Evolutionary conservation across 768 basidiomycete genomes (phyloP).

Genomic region (Fibroporia radiculosa): DNA sequence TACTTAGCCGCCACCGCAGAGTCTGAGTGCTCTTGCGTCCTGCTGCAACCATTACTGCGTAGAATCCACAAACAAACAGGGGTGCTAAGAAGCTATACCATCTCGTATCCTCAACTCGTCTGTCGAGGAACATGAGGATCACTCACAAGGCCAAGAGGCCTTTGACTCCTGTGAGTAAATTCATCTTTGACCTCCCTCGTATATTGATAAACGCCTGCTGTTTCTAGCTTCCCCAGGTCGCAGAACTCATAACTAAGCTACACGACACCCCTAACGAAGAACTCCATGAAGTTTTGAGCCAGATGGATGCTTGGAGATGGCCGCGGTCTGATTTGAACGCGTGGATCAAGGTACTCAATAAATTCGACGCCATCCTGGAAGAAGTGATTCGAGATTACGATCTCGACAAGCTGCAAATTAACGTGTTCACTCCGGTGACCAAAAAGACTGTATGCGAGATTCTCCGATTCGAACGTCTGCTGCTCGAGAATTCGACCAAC

Average conservation of each 20-base stretch:
- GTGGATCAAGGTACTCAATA: slow-evolving; percentile 95
- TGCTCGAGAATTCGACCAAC: slow-evolving; percentile 97
- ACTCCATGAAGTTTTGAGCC: slow-evolving; percentile 55
- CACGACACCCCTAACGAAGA: slow-evolving; percentile 61
- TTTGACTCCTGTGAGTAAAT: slow-evolving; percentile 58
- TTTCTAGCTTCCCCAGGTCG: slow-evolving; percentile 67
- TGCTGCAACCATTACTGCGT: slow-evolving; percentile 6
- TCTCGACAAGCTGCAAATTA: slow-evolving; percentile 76
- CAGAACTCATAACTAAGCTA: slow-evolving; percentile 70
- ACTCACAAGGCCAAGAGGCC: slow-evolving; percentile 78
- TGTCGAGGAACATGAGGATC: slow-evolving; percentile 63
- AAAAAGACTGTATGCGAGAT: slow-evolving; percentile 77
- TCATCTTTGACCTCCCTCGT: slow-evolving; percentile 7
- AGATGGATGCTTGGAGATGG: slow-evolving; percentile 85
- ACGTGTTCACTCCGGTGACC: slow-evolving; percentile 64
- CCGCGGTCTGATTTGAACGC: slow-evolving; percentile 94
- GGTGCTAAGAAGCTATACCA: neutral
- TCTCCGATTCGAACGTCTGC: slow-evolving; percentile 77
- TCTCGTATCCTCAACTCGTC: slow-evolving; percentile 5
- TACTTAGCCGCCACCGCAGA: neutral
- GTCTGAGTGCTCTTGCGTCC: slow-evolving; percentile 1
- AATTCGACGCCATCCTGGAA: slow-evolving; percentile 86
- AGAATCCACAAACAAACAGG: neutral
- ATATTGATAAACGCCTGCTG: slow-evolving; percentile 14
- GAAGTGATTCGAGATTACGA: slow-evolving; percentile 78